Percentiles rank a stretch among this genome's conserved stretches.
Evolutionary conservation across 805 yeast species (phyloP).

Genomic region (Candida chauliodis): DNA sequence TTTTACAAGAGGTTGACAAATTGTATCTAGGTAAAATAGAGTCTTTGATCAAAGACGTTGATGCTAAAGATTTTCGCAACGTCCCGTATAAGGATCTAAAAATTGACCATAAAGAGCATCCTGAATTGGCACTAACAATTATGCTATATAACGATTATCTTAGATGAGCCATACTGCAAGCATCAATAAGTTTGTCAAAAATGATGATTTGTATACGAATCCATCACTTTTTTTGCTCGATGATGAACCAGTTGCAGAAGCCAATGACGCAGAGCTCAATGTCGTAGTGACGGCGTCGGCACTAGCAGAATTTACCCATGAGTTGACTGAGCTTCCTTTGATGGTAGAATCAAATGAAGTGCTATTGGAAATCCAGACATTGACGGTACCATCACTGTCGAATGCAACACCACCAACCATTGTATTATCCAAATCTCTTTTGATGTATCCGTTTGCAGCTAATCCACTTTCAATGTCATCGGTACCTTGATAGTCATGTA

Average conservation of each 20-base stretch:
- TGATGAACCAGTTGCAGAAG: not conserved
- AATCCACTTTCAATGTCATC: conserved; percentile 60
- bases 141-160: conserved; percentile 1
- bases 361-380: conserved; percentile 56
- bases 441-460: conserved; percentile 51
- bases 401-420: conserved; percentile 75
- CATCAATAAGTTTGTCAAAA: not conserved
- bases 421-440: conserved; percentile 46
- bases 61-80: not conserved
- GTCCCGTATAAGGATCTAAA: not conserved
- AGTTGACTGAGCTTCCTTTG: conserved; percentile 37
- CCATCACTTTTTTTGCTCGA: conserved; percentile 5
- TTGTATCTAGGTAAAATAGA: conserved; percentile 4
- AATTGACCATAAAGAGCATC: conserved; percentile 7
- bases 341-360: conserved; percentile 49
- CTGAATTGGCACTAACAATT: conserved; percentile 2
- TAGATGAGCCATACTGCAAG: conserved; percentile 3
- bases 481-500: conserved; percentile 76
- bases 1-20: conserved; percentile 9
- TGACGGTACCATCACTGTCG: conserved; percentile 55
- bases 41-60: conserved; percentile 6
- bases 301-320: conserved; percentile 41
- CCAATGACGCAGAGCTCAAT: conserved; percentile 4
- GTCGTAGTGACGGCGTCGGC: conserved; percentile 3
- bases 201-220: not conserved